These are phyloP conservation scores for Crithidia mellificae DNA, from an alignment of 208 protist genomes.

Conservation along the genomic window DNA sequence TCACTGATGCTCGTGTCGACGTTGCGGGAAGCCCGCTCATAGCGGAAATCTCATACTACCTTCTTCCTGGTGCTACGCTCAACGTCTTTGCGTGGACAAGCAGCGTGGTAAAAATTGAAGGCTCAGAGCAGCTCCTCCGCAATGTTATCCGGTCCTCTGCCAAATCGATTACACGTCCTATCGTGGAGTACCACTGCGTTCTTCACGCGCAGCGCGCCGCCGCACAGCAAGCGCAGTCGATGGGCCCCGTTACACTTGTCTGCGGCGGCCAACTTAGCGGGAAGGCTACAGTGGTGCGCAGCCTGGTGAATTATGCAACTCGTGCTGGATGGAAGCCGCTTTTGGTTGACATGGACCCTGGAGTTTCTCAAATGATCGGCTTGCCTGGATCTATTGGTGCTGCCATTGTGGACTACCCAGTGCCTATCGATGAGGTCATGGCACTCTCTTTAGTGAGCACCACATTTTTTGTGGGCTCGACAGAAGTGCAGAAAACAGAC, in stretches of 20 bases:
- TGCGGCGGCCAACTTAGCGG: conserved; percentile 57
- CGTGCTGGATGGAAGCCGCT: conserved; percentile 76
- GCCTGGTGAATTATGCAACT: conserved; percentile 77
- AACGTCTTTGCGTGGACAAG: conserved; percentile 69
- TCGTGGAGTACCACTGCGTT: conserved; percentile 85
- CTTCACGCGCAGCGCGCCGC: conserved; percentile 53
- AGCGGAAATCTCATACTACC: conserved; percentile 66
- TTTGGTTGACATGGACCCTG: conserved; percentile 74
- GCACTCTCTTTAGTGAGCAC: conserved; percentile 53
- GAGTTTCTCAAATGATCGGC: conserved; percentile 51
- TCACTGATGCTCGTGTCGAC: conserved; percentile 67
- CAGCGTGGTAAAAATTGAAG: conserved; percentile 61
- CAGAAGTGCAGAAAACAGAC: conserved; percentile 50
- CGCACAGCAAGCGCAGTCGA: conserved; percentile 40
- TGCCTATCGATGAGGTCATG: conserved; percentile 67
- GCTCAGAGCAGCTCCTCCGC: conserved; percentile 57
- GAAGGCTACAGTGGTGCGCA: conserved; percentile 53
- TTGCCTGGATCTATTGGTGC: conserved; percentile 69
- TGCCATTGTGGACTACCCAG: conserved; percentile 71
- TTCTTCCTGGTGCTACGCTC: conserved; percentile 56
- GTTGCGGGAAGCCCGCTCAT: conserved; percentile 65
- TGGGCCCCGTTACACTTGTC: conserved; percentile 69
- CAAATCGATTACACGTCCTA: conserved; percentile 51
- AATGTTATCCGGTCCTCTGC: conserved; percentile 54
- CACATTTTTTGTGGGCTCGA: conserved; percentile 78